Conservation (phyloP, 805 yeast genomes). For the Tetrapisispora taiwanensis region DNA sequence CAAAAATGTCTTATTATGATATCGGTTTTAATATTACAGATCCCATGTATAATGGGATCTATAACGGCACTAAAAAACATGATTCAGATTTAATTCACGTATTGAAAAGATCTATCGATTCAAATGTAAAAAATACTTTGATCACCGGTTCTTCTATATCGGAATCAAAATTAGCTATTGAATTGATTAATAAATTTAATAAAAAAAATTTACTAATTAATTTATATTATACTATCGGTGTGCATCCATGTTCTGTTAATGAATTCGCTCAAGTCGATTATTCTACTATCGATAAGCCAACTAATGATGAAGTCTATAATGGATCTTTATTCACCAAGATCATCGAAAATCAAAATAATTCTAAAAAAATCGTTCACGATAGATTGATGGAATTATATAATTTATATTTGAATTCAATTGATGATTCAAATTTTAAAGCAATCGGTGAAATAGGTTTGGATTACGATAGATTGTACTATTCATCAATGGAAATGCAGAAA, state of each 20-base stretch:
- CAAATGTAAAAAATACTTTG: slow-evolving; percentile 59
- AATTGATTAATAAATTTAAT: slow-evolving; percentile 1
- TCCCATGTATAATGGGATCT: slow-evolving; percentile 73
- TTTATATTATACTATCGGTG: slow-evolving; percentile 72
- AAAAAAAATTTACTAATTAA: too few relatives aligned
- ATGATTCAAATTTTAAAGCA: slow-evolving; percentile 47
- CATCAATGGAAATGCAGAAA: slow-evolving; percentile 58
- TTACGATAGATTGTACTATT: slow-evolving; percentile 76
- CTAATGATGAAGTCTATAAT: slow-evolving; percentile 18
- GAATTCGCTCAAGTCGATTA: slow-evolving; percentile 33
- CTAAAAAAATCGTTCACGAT: slow-evolving; percentile 4
- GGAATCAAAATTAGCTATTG: slow-evolving; percentile 39
- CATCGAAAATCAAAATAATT: slow-evolving; percentile 1
- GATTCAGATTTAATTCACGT: slow-evolving; percentile 55
- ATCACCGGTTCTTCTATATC: slow-evolving; percentile 73
- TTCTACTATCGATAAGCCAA: slow-evolving; percentile 21
- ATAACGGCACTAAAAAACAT: slow-evolving; percentile 63
- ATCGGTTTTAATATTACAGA: slow-evolving; percentile 78
- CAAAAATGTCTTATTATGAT: slow-evolving; percentile 27
- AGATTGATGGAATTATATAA: slow-evolving; percentile 34
- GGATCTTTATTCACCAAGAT: slow-evolving; percentile 3
- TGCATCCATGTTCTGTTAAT: slow-evolving; percentile 83
- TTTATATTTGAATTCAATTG: slow-evolving; percentile 42
- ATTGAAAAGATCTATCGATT: slow-evolving; percentile 51
- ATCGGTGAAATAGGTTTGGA: slow-evolving; percentile 96